These are phyloP conservation scores for Aspergillus steynii DNA, from an alignment of 495 filamentous ascomycete genomes.

Conservation along the genomic window DNA sequence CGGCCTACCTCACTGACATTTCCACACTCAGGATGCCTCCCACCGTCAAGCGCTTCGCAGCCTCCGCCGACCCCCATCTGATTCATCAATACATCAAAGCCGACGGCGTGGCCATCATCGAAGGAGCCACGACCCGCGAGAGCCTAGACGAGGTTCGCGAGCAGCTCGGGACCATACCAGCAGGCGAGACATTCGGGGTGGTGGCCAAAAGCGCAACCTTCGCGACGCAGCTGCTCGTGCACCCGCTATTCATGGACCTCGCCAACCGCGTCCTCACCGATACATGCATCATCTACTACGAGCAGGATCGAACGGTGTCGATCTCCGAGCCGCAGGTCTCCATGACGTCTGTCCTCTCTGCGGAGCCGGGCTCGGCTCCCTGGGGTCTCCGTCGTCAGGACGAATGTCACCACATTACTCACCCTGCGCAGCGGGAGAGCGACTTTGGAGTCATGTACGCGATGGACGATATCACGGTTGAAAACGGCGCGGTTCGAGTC, in stretches of 20 bases:
- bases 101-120: too few species aligned
- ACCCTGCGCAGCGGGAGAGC: slow-evolving; percentile 9
- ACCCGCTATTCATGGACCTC: slow-evolving; percentile 12
- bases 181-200: slow-evolving; percentile 1
- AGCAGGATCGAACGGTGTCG: slow-evolving; percentile 5
- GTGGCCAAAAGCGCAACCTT: slow-evolving; percentile 12
- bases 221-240: slow-evolving; percentile 9
- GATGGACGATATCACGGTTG: slow-evolving; percentile 4
- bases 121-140: too few species aligned
- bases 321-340: slow-evolving; percentile 9
- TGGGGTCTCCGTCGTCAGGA: slow-evolving; percentile 13
- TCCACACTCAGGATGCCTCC: too few species aligned
- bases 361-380: slow-evolving; percentile 2
- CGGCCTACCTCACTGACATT: too few species aligned
- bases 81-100: too few species aligned
- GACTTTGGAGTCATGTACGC: slow-evolving; percentile 13
- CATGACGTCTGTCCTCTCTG: neutral
- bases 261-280: slow-evolving; percentile 7
- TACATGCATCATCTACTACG: slow-evolving; percentile 12
- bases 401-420: slow-evolving; percentile 13
- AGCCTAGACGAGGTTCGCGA: too few species aligned
- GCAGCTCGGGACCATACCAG: neutral
- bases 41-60: too few species aligned
- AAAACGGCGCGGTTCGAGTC: slow-evolving; percentile 7
- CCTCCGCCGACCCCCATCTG: too few species aligned